phyloP scores from a whole-genome alignment of 306 rosid genomes.

The Lablab purpureus region DNA sequence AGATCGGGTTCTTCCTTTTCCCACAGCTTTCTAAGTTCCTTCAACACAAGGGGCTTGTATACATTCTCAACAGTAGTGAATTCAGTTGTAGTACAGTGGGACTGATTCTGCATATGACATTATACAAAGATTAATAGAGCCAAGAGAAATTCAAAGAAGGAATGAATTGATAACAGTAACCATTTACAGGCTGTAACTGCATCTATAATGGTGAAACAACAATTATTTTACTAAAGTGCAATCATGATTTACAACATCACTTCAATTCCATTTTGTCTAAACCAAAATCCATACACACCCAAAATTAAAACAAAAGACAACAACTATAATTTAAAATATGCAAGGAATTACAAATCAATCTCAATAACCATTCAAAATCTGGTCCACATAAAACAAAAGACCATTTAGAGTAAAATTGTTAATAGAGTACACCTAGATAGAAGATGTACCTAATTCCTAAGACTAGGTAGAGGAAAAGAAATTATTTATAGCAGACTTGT shows the following conservation, averaged over 20 bases:
- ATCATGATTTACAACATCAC: constrained; percentile 15
- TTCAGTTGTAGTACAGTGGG: constrained; percentile 69
- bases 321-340: constrained; percentile 1
- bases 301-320: constrained; percentile 13
- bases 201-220: constrained; percentile 22
- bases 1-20: constrained; percentile 64
- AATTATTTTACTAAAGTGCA: constrained; percentile 2
- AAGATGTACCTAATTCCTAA: constrained; percentile 5
- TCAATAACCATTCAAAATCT: constrained; percentile 23
- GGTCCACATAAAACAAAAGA: constrained; percentile 2
- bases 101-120: constrained; percentile 64
- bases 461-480: constrained; percentile 23
- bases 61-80: constrained; percentile 63
- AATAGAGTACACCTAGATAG: constrained; percentile 24
- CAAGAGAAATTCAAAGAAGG: constrained; percentile 7
- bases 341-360: constrained; percentile 34
- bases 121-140: constrained; percentile 27
- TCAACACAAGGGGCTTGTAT: constrained; percentile 72
- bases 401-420: constrained; percentile 27
- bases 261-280: constrained; percentile 27
- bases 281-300: constrained; percentile 8
- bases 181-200: constrained; percentile 27
- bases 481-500: constrained; percentile 30
- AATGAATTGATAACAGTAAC: constrained; percentile 27
- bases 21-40: constrained; percentile 89